Evolutionary conservation across 176 grass and related monocot genomes (phyloP), one percentile per base, ranked within the genome.

Genomic region (Oryza coarctata): DNA sequence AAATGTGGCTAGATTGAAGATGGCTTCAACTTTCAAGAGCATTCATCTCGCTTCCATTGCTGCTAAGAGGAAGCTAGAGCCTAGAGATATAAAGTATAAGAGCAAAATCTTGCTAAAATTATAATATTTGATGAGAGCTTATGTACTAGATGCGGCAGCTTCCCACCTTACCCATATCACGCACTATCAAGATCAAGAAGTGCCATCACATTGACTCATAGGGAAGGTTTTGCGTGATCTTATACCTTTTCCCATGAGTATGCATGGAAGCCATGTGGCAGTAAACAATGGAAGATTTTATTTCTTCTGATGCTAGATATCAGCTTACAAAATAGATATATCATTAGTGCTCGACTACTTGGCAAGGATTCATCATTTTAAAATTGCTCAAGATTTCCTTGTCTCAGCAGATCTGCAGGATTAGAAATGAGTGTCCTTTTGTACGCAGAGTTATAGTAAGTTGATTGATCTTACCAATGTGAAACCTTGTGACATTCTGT

Each of bases 351-450:
- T 58, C 23, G 20, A 58, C 55, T 23, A 3, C 55, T 86, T 35
- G 68, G 35, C 41, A 89, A 86, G 68, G 85, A 83, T 80, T 67
- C 87, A 32, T 81, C 68, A 22, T 86, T 94, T 97, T 80, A 90
- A 73, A 92, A 89, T 79, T 81, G 79, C 76, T 63, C 63, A 86
- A 47, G 72, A 71, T 73, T 89, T 86, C 75, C 69, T 58, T 90
- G 58, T 68, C 67, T 68, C 77, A 74, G 73, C 52, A 84, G 69
- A 80, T 84, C n/a, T 89, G 75, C 33, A 74, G 67, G 65, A 75
- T 88, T 75, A 72, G 75, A 73, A 83, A 87, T 71, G 69, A 79
- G 35, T 70, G 38, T 79, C 83, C 68, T 29, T 87, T 81, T 79
- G 76, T 82, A 72, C 29, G 27, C 12, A 18, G 28, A 62, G 75